phyloP scores from a whole-genome alignment of 257 asterid genomes.

The Solanum bukasovii region DNA sequence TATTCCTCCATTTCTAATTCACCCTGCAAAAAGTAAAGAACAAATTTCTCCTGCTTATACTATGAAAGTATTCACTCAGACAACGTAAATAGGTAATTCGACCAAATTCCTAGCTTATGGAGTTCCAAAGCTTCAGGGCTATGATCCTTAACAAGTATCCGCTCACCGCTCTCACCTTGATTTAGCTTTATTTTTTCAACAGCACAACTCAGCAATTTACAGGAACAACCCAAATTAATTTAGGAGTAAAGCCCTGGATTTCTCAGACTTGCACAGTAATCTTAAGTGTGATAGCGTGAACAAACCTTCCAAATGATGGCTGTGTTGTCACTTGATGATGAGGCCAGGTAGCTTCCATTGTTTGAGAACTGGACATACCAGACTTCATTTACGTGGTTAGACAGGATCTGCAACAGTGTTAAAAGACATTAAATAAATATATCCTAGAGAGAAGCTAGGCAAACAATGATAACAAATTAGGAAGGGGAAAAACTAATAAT shows the following conservation, averaged over 20 bases:
- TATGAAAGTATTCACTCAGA: neutral
- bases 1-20: neutral
- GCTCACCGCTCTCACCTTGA: neutral
- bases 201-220: neutral
- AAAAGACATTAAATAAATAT: neutral
- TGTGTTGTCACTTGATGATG: slow-evolving; percentile 80
- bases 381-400: slow-evolving; percentile 67
- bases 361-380: slow-evolving; percentile 93
- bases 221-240: neutral
- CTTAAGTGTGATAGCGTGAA: neutral
- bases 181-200: neutral
- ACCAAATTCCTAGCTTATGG: neutral
- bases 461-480: neutral
- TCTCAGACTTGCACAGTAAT: neutral
- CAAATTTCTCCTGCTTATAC: neutral
- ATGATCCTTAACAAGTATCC: neutral
- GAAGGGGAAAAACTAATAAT: neutral
- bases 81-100: neutral
- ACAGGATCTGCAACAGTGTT: slow-evolving; percentile 51
- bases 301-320: slow-evolving; percentile 87
- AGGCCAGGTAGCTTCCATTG: slow-evolving; percentile 69
- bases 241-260: neutral
- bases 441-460: neutral
- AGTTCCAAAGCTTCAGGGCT: neutral
- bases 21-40: neutral